Evolutionary conservation across 140 eudicot genomes (phyloP).

Genomic region (Erigeron philadelphicus): DNA sequence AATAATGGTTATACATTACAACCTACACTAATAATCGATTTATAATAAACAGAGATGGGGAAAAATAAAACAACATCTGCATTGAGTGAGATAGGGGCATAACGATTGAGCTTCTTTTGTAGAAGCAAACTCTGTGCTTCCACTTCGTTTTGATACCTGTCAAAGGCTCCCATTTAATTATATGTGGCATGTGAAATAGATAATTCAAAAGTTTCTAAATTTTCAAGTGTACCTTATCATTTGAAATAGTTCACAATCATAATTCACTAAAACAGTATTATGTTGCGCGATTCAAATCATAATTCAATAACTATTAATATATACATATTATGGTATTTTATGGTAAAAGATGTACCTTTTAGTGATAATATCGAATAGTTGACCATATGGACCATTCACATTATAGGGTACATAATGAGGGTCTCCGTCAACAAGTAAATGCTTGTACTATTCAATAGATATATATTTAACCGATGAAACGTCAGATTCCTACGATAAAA

Average conservation of each 20-base stretch:
- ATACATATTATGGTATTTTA: neutral
- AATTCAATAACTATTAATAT: neutral
- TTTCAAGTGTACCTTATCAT: neutral
- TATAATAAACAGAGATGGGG: neutral
- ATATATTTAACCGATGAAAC: conserved; percentile 94
- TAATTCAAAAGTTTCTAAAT: too few species aligned
- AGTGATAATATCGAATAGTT: conserved; percentile 59
- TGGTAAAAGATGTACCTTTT: conserved; percentile 47
- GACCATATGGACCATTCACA: conserved; percentile 71
- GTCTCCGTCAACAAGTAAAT: conserved; percentile 59
- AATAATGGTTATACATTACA: neutral
- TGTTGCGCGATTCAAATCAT: neutral
- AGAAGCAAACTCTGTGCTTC: conserved; percentile 51
- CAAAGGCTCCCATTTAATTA: conserved; percentile 16
- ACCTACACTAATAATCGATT: neutral
- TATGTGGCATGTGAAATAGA: neutral
- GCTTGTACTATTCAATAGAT: conserved; percentile 60
- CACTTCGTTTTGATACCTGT: conserved; percentile 59
- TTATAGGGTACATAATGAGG: conserved; percentile 71
- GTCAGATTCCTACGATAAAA: conserved; percentile 68
- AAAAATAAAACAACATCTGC: conserved; percentile 55
- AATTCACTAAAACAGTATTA: conserved; percentile 1
- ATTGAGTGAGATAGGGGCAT: conserved; percentile 72
- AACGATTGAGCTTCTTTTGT: conserved; percentile 67
- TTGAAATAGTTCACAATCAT: neutral